phyloP scores from a whole-genome alignment of 495 filamentous ascomycete genomes.

The Penicillium cosmopolitanum region DNA sequence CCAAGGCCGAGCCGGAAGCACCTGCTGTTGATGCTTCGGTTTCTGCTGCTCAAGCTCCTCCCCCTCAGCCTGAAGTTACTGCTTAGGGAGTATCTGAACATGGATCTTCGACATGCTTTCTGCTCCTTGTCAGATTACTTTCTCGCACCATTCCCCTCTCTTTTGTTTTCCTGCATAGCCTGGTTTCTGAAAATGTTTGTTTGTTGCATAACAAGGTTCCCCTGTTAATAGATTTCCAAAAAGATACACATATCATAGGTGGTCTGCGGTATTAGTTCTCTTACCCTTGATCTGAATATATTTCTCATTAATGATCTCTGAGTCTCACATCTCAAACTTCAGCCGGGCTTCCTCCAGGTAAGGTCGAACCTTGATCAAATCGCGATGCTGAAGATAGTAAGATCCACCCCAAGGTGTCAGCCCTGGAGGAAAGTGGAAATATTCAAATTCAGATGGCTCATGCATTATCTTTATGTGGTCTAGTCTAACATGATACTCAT shows the following conservation, averaged over 20 bases:
- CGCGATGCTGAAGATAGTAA: too few relatives aligned
- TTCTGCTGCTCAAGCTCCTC: slow-evolving; percentile 24
- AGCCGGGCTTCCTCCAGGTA: too few relatives aligned
- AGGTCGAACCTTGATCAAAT: too few relatives aligned
- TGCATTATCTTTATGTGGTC: slow-evolving; percentile 2
- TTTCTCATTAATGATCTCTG: background rate
- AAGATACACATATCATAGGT: slow-evolving; percentile 22
- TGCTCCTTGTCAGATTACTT: background rate
- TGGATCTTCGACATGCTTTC: background rate
- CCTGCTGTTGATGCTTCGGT: slow-evolving; percentile 25
- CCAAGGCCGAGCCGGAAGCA: slow-evolving; percentile 24
- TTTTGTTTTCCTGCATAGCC: slow-evolving; percentile 27
- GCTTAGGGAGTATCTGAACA: slow-evolving; percentile 18
- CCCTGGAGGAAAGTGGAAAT: too few relatives aligned
- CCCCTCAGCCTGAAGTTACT: slow-evolving; percentile 33
- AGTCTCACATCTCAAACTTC: too few relatives aligned
- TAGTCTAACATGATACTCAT: slow-evolving; percentile 1
- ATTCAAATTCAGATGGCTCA: slow-evolving; percentile 1
- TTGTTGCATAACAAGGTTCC: slow-evolving; percentile 21
- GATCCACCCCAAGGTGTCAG: too few relatives aligned
- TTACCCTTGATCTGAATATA: background rate
- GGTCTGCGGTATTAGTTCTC: background rate
- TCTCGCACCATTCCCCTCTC: slow-evolving; percentile 3
- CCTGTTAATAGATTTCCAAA: slow-evolving; percentile 24
- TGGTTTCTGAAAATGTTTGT: slow-evolving; percentile 21